These are phyloP conservation scores for Fusarium burgessii DNA, from an alignment of 2,329 filamentous ascomycete genomes.

Conservation along the genomic window DNA sequence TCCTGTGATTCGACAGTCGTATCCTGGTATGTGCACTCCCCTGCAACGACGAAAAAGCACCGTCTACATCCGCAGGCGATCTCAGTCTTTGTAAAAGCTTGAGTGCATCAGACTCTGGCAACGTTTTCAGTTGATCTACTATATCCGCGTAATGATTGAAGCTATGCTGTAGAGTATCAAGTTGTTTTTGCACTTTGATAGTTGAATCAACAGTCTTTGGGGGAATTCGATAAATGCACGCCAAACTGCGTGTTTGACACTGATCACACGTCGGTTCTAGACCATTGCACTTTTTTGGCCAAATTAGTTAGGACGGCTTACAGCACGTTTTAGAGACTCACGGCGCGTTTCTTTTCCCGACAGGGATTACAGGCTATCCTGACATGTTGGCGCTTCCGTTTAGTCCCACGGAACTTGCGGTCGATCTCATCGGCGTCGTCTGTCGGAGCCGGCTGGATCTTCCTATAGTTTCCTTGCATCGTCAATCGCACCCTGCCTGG, in stretches of 20 bases:
- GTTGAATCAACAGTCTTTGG: constrained; percentile 13
- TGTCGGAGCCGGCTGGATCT: constrained; percentile 9
- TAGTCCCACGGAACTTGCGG: background rate
- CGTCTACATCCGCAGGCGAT: background rate
- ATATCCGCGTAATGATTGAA: constrained; percentile 5
- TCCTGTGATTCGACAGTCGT: background rate
- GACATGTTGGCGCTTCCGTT: constrained; percentile 11
- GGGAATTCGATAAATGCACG: constrained; percentile 4
- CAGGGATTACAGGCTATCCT: constrained; percentile 22
- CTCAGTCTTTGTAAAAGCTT: constrained; percentile 1
- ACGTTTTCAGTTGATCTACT: background rate
- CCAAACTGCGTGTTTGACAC: constrained; percentile 1
- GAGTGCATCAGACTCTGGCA: constrained; percentile 1
- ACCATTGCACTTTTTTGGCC: constrained; percentile 5
- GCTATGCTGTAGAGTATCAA: constrained; percentile 2
- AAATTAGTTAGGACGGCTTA: background rate
- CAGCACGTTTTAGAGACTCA: background rate
- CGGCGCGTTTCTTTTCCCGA: constrained; percentile 16
- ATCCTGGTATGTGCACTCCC: background rate
- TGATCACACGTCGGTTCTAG: constrained; percentile 14
- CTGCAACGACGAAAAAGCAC: background rate
- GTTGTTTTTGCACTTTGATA: constrained; percentile 11
- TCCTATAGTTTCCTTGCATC: constrained; percentile 10
- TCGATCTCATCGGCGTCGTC: background rate
- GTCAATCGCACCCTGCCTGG: background rate